Conservation (phyloP, 768 basidiomycete genomes). For the Tricholoma matsutake region DNA sequence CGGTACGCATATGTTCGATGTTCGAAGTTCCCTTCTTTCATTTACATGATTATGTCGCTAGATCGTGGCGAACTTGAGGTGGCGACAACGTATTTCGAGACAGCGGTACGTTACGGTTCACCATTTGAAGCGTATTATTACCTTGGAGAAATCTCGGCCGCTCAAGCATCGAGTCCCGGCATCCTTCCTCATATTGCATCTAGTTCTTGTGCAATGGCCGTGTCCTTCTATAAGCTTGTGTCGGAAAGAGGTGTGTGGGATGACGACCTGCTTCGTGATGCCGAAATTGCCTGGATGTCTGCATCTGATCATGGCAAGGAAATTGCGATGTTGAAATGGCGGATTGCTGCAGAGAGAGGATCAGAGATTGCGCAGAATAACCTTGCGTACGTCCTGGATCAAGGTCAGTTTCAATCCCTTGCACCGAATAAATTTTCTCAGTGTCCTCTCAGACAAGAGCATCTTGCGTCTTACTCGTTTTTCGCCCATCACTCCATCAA, state of each 20-base stretch:
- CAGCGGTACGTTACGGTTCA: conserved; percentile 82
- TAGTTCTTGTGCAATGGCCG: conserved; percentile 84
- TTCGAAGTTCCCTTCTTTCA: neutral
- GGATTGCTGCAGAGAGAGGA: conserved; percentile 91
- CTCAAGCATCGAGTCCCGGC: conserved; percentile 43
- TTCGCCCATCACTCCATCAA: conserved; percentile 69
- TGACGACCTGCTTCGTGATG: conserved; percentile 78
- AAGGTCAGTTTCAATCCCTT: conserved; percentile 51
- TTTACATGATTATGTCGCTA: conserved; percentile 28
- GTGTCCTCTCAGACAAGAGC: conserved; percentile 54
- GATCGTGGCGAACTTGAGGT: conserved; percentile 64
- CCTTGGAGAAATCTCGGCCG: conserved; percentile 76
- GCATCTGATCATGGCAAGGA: conserved; percentile 71
- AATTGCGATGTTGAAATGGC: conserved; percentile 89
- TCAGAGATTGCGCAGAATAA: conserved; percentile 95
- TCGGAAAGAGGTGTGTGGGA: conserved; percentile 89
- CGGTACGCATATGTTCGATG: conserved; percentile 33
- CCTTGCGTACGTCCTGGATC: conserved; percentile 87
- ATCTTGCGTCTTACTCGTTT: conserved; percentile 66
- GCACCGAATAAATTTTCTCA: neutral
- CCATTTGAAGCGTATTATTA: conserved; percentile 96
- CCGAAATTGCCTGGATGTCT: conserved; percentile 71
- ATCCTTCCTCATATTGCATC: conserved; percentile 49
- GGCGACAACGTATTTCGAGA: conserved; percentile 78
- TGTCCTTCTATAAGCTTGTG: conserved; percentile 91